Conservation (phyloP, 1,284 basidiomycete genomes). For the Sutorius eximius region DNA sequence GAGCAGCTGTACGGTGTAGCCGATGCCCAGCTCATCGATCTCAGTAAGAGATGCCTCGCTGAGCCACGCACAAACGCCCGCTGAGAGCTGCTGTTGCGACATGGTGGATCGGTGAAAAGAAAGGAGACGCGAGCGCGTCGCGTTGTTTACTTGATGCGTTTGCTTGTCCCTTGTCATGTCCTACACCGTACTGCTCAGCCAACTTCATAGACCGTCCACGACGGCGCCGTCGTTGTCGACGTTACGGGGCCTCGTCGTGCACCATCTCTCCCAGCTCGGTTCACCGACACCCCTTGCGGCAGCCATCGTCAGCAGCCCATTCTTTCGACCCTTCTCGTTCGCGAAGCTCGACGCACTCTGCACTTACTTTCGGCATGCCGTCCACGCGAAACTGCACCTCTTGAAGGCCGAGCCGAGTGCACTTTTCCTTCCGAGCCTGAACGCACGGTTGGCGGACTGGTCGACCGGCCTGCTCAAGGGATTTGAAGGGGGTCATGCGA, state of each 20-base stretch:
- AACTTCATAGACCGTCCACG: conserved; percentile 51
- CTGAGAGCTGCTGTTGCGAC: conserved; percentile 45
- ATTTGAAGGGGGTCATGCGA: conserved; percentile 58
- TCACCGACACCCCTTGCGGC: conserved; percentile 66
- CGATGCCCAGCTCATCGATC: conserved; percentile 50
- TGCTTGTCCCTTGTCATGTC: conserved; percentile 28
- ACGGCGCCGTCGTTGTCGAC: conserved; percentile 48
- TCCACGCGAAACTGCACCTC: conserved; percentile 52
- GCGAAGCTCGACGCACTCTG: conserved; percentile 53
- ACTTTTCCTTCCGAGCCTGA: conserved; percentile 47
- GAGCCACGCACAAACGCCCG: conserved; percentile 57
- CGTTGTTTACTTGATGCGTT: conserved; percentile 21
- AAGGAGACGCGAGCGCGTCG: conserved; percentile 12
- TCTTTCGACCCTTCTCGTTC: conserved; percentile 50
- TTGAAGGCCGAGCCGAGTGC: conserved; percentile 37
- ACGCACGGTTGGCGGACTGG: conserved; percentile 51
- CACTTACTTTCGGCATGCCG: conserved; percentile 61
- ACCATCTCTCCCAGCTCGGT: conserved; percentile 56
- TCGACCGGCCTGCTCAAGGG: conserved; percentile 57
- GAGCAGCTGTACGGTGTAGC: conserved; percentile 77
- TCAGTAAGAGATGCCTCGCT: conserved; percentile 48
- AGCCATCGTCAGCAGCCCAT: conserved; percentile 61
- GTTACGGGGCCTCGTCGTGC: conserved; percentile 59
- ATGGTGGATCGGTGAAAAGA: conserved; percentile 18
- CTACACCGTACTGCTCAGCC: conserved; percentile 55